A percentile compares a stretch with the other conserved stretches of the same genome.
Conservation (phyloP, 257 asterid species). For the Jasminum sambac region DNA sequence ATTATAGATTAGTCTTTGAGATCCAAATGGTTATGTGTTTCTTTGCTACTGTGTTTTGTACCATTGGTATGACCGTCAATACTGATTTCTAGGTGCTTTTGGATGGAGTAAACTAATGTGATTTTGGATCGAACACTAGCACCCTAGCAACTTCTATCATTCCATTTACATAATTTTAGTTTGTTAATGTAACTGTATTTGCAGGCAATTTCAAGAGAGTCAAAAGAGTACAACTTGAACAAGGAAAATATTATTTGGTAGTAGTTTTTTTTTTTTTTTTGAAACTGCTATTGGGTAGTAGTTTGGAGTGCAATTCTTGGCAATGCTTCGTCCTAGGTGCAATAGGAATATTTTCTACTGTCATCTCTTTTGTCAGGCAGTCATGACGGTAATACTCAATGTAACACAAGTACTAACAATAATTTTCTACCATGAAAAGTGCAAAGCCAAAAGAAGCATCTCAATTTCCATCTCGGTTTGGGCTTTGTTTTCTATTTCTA, state of each 20-base stretch:
- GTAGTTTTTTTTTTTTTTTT: no score
- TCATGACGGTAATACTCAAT: neutral
- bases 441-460: neutral
- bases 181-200: neutral
- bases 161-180: no score
- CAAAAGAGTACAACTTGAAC: neutral
- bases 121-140: no score
- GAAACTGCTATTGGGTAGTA: no score
- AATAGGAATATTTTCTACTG: neutral
- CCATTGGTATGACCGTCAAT: no score
- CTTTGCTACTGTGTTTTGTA: neutral
- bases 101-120: no score
- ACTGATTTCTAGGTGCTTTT: neutral
- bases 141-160: no score
- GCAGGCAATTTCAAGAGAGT: slow-evolving; percentile 5
- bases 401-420: neutral
- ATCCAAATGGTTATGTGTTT: neutral
- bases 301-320: slow-evolving; percentile 1
- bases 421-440: neutral
- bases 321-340: slow-evolving; percentile 1
- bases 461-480: no score
- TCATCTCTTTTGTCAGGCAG: neutral
- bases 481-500: neutral
- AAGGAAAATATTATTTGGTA: slow-evolving; percentile 2
- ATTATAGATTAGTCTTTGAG: neutral